Percentiles rank a stretch among this genome's conserved stretches.
phyloP scores from a whole-genome alignment of 495 filamentous ascomycete genomes.

The Geopyxis carbonaria region DNA sequence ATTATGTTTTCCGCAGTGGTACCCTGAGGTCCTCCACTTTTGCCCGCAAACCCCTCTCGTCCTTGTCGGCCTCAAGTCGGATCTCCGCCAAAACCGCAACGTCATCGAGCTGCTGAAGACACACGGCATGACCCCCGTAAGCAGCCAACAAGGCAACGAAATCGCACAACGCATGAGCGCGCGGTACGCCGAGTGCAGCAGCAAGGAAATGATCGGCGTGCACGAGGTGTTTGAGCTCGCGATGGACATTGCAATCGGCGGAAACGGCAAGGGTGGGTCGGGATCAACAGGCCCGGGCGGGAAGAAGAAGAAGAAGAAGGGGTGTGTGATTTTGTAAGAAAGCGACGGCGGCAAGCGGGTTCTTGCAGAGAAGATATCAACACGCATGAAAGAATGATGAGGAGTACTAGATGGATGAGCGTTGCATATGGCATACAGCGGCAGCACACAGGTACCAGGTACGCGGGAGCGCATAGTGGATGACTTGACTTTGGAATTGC shows the following conservation, averaged over 20 bases:
- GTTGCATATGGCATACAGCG: no score
- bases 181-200: constrained; percentile 91
- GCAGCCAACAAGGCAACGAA: constrained; percentile 66
- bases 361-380: no score
- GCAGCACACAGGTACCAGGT: no score
- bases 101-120: constrained; percentile 98
- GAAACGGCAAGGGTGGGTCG: constrained; percentile 2
- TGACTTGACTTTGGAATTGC: no score
- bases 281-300: constrained; percentile 7
- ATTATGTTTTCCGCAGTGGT: constrained; percentile 50
- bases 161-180: constrained; percentile 89
- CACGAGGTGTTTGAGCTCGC: constrained; percentile 87
- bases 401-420: no score
- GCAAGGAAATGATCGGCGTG: constrained; percentile 89
- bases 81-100: constrained; percentile 79
- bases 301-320: constrained; percentile 25
- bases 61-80: constrained; percentile 88
- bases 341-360: background rate
- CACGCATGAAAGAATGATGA: no score
- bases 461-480: no score
- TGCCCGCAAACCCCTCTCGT: constrained; percentile 92
- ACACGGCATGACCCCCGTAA: constrained; percentile 89
- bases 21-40: constrained; percentile 96
- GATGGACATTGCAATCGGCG: constrained; percentile 66
- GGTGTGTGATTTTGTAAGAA: constrained; percentile 20